Percentiles rank a stretch among this genome's conserved stretches.
Evolutionary conservation across 1,139 yeast species (phyloP).

Genomic region (Yamadazyma pseudoaaseri): DNA sequence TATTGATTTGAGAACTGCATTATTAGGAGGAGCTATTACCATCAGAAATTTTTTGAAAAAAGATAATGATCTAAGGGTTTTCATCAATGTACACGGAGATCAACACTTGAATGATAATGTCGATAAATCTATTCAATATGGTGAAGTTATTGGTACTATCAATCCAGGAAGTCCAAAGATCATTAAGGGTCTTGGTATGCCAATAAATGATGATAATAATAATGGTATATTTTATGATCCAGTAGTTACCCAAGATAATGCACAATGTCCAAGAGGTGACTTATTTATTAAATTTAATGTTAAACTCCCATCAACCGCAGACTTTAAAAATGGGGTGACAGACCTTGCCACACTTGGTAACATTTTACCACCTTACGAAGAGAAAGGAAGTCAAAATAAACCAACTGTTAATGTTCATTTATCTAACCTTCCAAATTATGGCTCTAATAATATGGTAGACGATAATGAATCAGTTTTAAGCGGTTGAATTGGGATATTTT

Average conservation of each 20-base stretch:
- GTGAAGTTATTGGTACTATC: conserved; percentile 48
- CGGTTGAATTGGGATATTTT: too few relatives aligned
- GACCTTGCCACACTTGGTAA: conserved; percentile 4
- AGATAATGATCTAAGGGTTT: conserved; percentile 39
- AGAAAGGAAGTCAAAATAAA: background rate
- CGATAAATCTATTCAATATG: conserved; percentile 29
- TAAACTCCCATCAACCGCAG: conserved; percentile 30
- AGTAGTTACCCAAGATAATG: conserved; percentile 5
- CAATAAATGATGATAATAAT: conserved; percentile 47
- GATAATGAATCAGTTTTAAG: too few relatives aligned
- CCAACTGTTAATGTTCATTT: conserved; percentile 20
- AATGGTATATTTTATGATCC: conserved; percentile 22
- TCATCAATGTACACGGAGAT: conserved; percentile 39
- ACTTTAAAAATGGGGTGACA: conserved; percentile 20
- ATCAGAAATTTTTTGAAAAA: conserved; percentile 44
- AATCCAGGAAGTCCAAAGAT: conserved; percentile 47
- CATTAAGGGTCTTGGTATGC: conserved; percentile 59
- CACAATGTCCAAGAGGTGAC: conserved; percentile 32
- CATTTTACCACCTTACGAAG: conserved; percentile 2
- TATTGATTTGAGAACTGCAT: conserved; percentile 51
- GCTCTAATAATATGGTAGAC: too few relatives aligned
- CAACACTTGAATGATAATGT: conserved; percentile 20
- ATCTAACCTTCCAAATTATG: conserved; percentile 21
- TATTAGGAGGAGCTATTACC: conserved; percentile 52
- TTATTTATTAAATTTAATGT: conserved; percentile 44